phyloP scores from a whole-genome alignment of 352 stramenopile species.

The Phytophthora tubulina region DNA sequence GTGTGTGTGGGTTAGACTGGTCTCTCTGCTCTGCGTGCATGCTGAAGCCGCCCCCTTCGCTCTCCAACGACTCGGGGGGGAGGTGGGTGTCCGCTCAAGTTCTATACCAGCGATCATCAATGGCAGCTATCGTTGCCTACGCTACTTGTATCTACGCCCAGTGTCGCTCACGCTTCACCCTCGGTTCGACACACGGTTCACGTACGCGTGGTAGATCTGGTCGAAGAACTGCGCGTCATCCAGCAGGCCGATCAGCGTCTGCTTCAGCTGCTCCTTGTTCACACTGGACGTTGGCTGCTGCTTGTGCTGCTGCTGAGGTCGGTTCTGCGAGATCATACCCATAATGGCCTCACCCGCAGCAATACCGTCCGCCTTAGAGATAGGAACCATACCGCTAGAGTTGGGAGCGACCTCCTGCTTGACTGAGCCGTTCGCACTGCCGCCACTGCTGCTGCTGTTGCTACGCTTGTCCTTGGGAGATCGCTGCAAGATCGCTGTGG shows the following conservation, averaged over 20 bases:
- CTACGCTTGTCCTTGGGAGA: conserved; percentile 47
- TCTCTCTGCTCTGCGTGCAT: conserved; percentile 26
- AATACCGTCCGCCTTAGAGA: conserved; percentile 84
- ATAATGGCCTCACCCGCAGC: conserved; percentile 85
- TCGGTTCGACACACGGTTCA: conserved; percentile 67
- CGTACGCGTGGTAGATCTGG: conserved; percentile 90
- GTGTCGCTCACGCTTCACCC: conserved; percentile 38
- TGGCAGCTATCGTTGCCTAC: conserved; percentile 35
- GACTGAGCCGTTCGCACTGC: conserved; percentile 30
- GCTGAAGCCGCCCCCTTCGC: conserved; percentile 8
- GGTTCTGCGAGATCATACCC: conserved; percentile 79
- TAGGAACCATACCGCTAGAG: conserved; percentile 62
- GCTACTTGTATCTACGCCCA: conserved; percentile 39
- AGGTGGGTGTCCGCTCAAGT: conserved; percentile 35
- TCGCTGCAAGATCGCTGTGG: conserved; percentile 77
- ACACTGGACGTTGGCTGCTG: conserved; percentile 45
- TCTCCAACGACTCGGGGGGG: conserved; percentile 13
- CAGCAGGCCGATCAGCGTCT: conserved; percentile 81
- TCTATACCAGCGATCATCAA: conserved; percentile 44
- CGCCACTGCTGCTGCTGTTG: conserved; percentile 45
- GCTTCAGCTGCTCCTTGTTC: conserved; percentile 89
- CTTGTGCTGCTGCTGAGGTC: conserved; percentile 41
- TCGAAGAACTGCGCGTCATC: conserved; percentile 89
- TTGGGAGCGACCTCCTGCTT: conserved; percentile 39
- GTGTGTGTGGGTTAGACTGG: conserved; percentile 31